Evolutionary conservation across 768 basidiomycete species (phyloP).

Genomic region (Lentinula aciculospora): DNA sequence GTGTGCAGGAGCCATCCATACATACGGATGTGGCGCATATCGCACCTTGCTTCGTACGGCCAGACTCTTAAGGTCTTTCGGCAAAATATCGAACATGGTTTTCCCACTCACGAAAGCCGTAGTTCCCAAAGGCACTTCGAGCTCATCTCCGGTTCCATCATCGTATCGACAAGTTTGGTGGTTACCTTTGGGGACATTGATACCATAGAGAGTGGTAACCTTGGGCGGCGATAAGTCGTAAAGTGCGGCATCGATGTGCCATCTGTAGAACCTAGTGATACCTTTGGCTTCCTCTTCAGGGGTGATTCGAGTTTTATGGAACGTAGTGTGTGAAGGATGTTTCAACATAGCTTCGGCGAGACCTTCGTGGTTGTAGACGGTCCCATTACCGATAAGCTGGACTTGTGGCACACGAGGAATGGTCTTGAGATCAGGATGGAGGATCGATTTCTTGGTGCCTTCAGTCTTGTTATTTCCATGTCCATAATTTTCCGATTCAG

Average conservation of each 20-base stretch:
- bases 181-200: constrained; percentile 63
- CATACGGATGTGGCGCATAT: constrained; percentile 84
- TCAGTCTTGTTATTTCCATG: constrained; percentile 89
- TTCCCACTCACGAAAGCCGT: constrained; percentile 81
- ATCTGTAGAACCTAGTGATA: constrained; percentile 84
- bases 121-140: constrained; percentile 78
- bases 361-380: constrained; percentile 75
- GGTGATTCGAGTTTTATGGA: constrained; percentile 77
- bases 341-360: constrained; percentile 73
- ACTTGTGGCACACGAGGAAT: constrained; percentile 87
- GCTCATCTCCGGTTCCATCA: constrained; percentile 82
- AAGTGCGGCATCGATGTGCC: constrained; percentile 90
- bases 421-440: constrained; percentile 87
- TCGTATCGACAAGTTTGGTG: constrained; percentile 70
- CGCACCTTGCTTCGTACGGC: constrained; percentile 71
- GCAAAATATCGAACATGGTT: constrained; percentile 80
- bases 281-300: constrained; percentile 71
- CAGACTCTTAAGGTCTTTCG: constrained; percentile 67
- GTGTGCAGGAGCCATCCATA: constrained; percentile 82
- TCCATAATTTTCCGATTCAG: constrained; percentile 57
- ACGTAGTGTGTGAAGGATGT: constrained; percentile 81
- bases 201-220: constrained; percentile 81
- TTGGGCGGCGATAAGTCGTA: constrained; percentile 74
- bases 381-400: constrained; percentile 88
- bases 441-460: constrained; percentile 67